Evolutionary conservation across 2,329 filamentous ascomycete species (phyloP), one percentile per base, ranked within the genome.

Genomic region (Scytalidium sp.): DNA sequence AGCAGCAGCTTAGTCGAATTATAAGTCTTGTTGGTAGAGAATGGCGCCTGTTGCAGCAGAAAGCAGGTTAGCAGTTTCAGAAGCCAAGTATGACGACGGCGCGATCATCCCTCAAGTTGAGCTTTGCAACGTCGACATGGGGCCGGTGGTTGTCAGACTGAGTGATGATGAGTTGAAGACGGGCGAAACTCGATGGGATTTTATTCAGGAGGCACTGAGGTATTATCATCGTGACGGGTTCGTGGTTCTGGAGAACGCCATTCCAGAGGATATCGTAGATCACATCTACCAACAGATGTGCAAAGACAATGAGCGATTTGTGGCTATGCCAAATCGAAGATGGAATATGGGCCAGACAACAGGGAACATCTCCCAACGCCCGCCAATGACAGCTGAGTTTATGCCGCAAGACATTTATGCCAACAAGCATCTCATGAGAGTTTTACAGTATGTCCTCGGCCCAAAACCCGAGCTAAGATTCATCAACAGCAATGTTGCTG

Each of bases 231-330:
- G 63, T 19, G 79, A 83, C 53, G 80, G 80, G 0, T 63, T 83
- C 1, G 76, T 84, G 1, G 74, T 84, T 0, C 62, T 83, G 3
- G 71, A 80, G 45, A 67, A 79, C 56, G 72, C 73, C 3, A 67
- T 83, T n/a, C 25, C 25, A 29, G 25, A 29, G 8, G 25, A 29
- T 29, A 29, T 29, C 13, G 25, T 29, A 8, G 25, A 29, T 13
- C 25, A 29, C 25, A 29, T 29, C 25, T 29, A 29, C 13, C 25
- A 13, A 13, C 25, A 29, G 25, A 29, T 29, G 25, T 29, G 25
- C 13, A 29, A 29, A 29, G 25, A 29, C 25, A 29, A 29, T 13
- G 25, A 29, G 25, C 13, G 25, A 13, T 29, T 29, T 29, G 13
- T 29, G 13, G 7, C 25, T 29, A 29, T 29, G 25, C 25, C 25